These are phyloP conservation scores for Cystobasidium ongulense DNA, from an alignment of 768 basidiomycete genomes.

Conservation along the genomic window DNA sequence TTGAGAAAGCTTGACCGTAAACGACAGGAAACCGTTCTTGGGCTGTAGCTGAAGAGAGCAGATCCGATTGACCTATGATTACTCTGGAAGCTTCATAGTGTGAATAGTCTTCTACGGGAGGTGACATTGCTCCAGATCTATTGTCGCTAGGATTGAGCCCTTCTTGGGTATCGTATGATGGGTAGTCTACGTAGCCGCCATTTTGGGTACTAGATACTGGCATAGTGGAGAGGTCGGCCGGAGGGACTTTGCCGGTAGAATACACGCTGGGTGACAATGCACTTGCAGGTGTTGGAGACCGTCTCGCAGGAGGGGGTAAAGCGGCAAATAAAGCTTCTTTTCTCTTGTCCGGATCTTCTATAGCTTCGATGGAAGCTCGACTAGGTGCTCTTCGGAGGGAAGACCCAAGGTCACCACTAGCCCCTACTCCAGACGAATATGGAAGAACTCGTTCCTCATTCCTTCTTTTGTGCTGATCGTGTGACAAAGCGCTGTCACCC, in stretches of 20 bases:
- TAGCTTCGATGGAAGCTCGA: slow-evolving; percentile 1
- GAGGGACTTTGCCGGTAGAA: background rate
- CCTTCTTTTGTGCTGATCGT: background rate
- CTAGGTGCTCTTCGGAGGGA: background rate
- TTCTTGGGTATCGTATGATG: background rate
- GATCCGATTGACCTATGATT: slow-evolving; percentile 13
- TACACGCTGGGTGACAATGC: slow-evolving; percentile 4
- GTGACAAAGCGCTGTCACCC: background rate
- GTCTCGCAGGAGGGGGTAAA: slow-evolving; percentile 13
- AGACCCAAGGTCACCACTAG: background rate
- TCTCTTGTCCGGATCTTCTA: slow-evolving; percentile 13
- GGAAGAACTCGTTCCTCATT: background rate
- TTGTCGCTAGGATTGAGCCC: background rate
- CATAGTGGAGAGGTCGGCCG: background rate
- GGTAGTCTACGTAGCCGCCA: background rate
- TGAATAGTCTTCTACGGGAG: slow-evolving; percentile 6
- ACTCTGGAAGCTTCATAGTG: slow-evolving; percentile 21
- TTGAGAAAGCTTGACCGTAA: slow-evolving; percentile 27
- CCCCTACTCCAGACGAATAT: background rate
- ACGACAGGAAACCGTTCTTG: slow-evolving; percentile 25
- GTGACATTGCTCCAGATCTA: background rate
- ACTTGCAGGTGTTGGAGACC: slow-evolving; percentile 12
- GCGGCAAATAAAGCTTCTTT: slow-evolving; percentile 28
- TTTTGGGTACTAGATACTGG: background rate
- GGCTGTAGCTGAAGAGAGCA: slow-evolving; percentile 1